Base-by-base conservation (phyloP, 331 rosid species). In the Arachis monticola region DNA sequence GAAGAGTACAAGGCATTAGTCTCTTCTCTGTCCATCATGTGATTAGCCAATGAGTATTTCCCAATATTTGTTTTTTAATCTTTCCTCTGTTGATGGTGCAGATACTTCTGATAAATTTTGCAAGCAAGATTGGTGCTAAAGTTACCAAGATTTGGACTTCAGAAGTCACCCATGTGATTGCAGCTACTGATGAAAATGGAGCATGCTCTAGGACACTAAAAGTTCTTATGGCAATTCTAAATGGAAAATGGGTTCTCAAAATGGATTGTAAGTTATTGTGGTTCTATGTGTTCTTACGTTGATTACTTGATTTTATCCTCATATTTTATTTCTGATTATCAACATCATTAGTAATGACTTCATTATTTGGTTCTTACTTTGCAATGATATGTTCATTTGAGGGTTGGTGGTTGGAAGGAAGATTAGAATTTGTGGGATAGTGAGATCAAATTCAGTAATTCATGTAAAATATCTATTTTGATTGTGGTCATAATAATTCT, bases 161-260 rank as follows among this genome's bases (percentile, higher is more conserved):
- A 13, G 66, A 90, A 59, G 97, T 92, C 69, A 92, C 97, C 6
- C 99, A 92, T 61, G 88, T 92, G 69, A 85, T 95, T 72, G 97
- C 97, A 40, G 88, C 97, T 58, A 83, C 86, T 5, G 91, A 92
- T 80, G 91, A 80, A 61, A 85, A 88, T 10, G 97, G 92, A 74
- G 96, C 96, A 40, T 95, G 94, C 82, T 82, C 93, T 30, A 82
- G 99, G 82, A 95, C 99, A 1, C 77, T 90, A 58, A 92, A 92
- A 83, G 91, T 88, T 57, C 88, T 90, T 44, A 87, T 86, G 97
- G 99, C 87, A 65, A 87, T 92, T 84, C 76, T 92, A 75, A 81
- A 86, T 69, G 99, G 97, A 55, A 83, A 75, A 72, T 95, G 99
- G 99, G 60, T 95, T 79, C 88, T 95, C 75, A 92, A 85, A 69